Base-by-base conservation (phyloP, 345 rosid species). In the Rhodomyrtus tomentosa region DNA sequence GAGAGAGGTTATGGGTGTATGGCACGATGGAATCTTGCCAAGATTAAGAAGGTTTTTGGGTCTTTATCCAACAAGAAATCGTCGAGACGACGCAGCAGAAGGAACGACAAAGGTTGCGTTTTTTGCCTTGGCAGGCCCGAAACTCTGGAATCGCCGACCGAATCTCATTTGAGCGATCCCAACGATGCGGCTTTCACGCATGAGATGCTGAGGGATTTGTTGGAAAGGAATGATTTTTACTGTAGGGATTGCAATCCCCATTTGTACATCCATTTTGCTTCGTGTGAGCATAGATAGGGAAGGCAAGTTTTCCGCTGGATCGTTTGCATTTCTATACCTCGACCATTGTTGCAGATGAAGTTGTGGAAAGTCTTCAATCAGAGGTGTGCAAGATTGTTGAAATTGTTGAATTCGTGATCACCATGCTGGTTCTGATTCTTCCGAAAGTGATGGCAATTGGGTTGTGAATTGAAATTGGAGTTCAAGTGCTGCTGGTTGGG, bases 151-250 rank as follows among this genome's bases (percentile, higher is more conserved):
- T 90, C 94, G 25, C 80, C 90, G 83, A 85, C 52, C 42, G 87
- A 86, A 38, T 90, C 93, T 50, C 72, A 29, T 3, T 50, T 87
- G 24, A 91, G 91, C 45, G 95, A 93, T 58, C 94, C 95, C 56
- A 88, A 93, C 87, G 89, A 89, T 80, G 89, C 90, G 55, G 82
- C 55, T 25, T 92, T 90, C 81, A 86, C 92, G 16, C 55, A 76
- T 76, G 93, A 87, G 53, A 92, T 83, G 95, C 80, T 92, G 58
- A 88, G 81, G 84, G 76, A 76, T 59, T 82, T 93, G 89, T 90
- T 93, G 48, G 91, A 91, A 85, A 87, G 15, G n/a, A 93, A 92
- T 80, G 92, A 88, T 86, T 93, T 93, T 84, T 91, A 86, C 88
- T 87, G 89, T 68, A 85, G 74, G 53, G 93, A 93, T 81, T 92